Conservation (phyloP, 768 basidiomycete genomes). For the Scleroderma citrinum region DNA sequence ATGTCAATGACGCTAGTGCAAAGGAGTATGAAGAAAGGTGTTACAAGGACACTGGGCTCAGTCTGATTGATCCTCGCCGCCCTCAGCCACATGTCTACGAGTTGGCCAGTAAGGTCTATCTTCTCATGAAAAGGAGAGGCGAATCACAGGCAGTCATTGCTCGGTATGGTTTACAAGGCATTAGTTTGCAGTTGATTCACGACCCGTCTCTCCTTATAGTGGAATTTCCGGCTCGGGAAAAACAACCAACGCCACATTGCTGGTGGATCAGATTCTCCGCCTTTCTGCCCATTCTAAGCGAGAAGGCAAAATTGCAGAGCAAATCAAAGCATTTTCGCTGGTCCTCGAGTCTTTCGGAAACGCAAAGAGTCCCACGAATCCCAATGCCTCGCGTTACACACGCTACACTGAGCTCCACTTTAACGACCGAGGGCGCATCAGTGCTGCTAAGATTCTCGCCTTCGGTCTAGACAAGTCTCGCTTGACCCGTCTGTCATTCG, state of each 20-base stretch:
- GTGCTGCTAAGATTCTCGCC: slow-evolving; percentile 51
- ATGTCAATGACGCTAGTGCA: slow-evolving; percentile 50
- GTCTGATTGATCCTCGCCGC: slow-evolving; percentile 30
- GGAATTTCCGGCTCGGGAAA: slow-evolving; percentile 65
- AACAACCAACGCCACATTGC: slow-evolving; percentile 42
- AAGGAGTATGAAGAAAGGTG: slow-evolving; percentile 50
- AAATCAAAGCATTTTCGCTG: slow-evolving; percentile 47
- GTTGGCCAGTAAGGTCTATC: slow-evolving; percentile 53
- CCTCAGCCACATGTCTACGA: slow-evolving; percentile 60
- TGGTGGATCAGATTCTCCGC: slow-evolving; percentile 54
- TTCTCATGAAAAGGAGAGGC: slow-evolving; percentile 48
- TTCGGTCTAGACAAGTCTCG: slow-evolving; percentile 62
- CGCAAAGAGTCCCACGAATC: slow-evolving; percentile 57
- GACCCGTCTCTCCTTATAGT: slow-evolving; percentile 26
- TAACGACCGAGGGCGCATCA: slow-evolving; percentile 48
- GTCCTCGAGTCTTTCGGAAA: slow-evolving; percentile 61
- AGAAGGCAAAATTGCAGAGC: slow-evolving; percentile 46
- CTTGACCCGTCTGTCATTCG: slow-evolving; percentile 45
- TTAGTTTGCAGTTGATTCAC: slow-evolving; percentile 10
- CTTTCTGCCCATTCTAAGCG: slow-evolving; percentile 55
- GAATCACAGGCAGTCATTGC: slow-evolving; percentile 54
- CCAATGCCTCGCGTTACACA: slow-evolving; percentile 58
- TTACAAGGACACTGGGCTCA: slow-evolving; percentile 48
- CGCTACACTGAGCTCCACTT: slow-evolving; percentile 61
- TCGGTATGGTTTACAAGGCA: slow-evolving; percentile 33